Evolutionary conservation across 495 filamentous ascomycete genomes (phyloP).

Genomic region (Hyaloscypha variabilis): DNA sequence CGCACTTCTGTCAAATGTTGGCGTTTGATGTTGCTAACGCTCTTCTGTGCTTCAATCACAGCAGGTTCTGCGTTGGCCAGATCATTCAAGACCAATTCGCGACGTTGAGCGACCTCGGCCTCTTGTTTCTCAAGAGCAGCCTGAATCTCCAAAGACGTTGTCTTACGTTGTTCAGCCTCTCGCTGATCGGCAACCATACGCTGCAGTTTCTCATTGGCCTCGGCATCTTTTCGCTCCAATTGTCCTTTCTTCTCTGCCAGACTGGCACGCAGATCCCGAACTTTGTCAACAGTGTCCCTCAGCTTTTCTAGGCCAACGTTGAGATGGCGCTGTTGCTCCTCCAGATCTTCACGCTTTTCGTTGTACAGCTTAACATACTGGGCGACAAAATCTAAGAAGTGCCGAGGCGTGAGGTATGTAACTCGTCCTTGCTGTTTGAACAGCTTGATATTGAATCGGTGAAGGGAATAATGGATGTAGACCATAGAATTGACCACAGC

Average conservation of each 20-base stretch:
- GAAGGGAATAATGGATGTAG: constrained; percentile 93
- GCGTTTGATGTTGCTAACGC: constrained; percentile 96
- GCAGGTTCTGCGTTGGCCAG: constrained; percentile 91
- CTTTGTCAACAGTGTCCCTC: constrained; percentile 97
- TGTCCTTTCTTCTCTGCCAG: constrained; percentile 93
- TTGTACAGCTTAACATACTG: constrained; percentile 98
- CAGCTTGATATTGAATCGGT: constrained; percentile 84
- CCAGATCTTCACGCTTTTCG: constrained; percentile 96
- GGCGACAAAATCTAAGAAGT: constrained; percentile 97
- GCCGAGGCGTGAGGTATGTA: constrained; percentile 92
- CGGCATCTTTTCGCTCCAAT: constrained; percentile 87
- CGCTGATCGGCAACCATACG: constrained; percentile 96
- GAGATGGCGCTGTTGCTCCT: constrained; percentile 97
- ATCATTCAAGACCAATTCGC: constrained; percentile 83
- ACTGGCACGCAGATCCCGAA: constrained; percentile 85
- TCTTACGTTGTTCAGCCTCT: constrained; percentile 91
- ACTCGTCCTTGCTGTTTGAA: constrained; percentile 87
- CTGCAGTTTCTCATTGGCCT: constrained; percentile 96
- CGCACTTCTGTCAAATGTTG: constrained; percentile 97
- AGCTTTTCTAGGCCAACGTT: constrained; percentile 98
- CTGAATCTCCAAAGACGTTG: constrained; percentile 85
- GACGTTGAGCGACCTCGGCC: constrained; percentile 79
- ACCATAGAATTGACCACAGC: constrained; percentile 97
- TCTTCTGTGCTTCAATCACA: constrained; percentile 88
- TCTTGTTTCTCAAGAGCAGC: constrained; percentile 86